Base-by-base conservation (phyloP, 2,329 filamentous ascomycete genomes). In the Verticillium isaacii region DNA sequence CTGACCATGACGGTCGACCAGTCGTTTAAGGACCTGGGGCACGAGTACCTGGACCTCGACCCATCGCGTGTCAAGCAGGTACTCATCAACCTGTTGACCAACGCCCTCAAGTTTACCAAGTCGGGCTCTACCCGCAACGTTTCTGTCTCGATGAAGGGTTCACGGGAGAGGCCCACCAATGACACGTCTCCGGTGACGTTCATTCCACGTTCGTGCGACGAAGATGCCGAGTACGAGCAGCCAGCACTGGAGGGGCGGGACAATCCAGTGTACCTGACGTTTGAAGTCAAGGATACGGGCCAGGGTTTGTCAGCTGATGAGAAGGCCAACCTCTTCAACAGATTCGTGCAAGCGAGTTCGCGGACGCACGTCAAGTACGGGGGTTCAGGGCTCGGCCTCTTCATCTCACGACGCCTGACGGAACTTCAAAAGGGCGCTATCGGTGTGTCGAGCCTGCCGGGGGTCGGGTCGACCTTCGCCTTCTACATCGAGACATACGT, bases 341-440 rank as follows among this genome's bases (percentile, higher is more conserved):
- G 90, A 25, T 95, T 95, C 72, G 88, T 89, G 7, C 91, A 94
- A 74, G 89, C 90, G 0, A 91, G 86, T 25, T 88, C 89, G 1
- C 85, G 86, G 58, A 93, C 90, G 0, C 90, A 92, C 66, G 86
- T 92, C 17, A 86, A 91, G 67, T 93, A 94, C 66, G 91, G 91
- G 25, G 91, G 91, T 0, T 91, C 88, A 0, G 91, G 91, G 0
- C 80, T 95, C 1, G 91, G 91, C 0, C 78, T 94, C 0, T 94
- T 93, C 72, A 93, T 94, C 66, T 91, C 88, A 41, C 83, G 90
- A 29, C 85, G 91, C 60, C 80, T 95, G n/a, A 91, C 90, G 0
- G 91, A 94, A 70, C 78, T 94, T 12, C 90, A 93, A 71, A 90
- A 90, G 23, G 91, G 91, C 4, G 87, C 91, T 63, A 93, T 95